These are phyloP conservation scores for Penicillium salamii DNA, from an alignment of 495 filamentous ascomycete species.

Conservation along the genomic window DNA sequence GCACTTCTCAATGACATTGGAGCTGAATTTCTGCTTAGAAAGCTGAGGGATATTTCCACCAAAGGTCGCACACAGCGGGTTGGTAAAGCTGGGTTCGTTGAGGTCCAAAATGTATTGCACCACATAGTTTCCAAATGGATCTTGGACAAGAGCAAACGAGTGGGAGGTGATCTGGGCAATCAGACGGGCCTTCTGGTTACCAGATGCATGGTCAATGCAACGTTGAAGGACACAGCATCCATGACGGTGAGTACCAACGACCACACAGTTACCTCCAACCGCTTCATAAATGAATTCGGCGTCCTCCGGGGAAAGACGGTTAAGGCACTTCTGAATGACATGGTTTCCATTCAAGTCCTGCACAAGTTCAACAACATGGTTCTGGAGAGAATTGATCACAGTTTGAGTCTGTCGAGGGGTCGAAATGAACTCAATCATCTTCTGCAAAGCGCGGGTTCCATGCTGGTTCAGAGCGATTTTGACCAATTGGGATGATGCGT, in stretches of 20 bases:
- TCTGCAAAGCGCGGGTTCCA: constrained; percentile 92
- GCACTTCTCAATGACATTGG: constrained; percentile 98
- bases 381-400: constrained; percentile 74
- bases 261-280: constrained; percentile 79
- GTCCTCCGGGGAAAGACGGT: constrained; percentile 77
- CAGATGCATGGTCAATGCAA: constrained; percentile 95
- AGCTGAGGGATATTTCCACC: constrained; percentile 66
- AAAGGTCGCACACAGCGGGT: constrained; percentile 78
- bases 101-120: constrained; percentile 97
- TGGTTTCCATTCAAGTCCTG: constrained; percentile 98
- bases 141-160: constrained; percentile 80
- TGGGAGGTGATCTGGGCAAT: constrained; percentile 81
- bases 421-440: constrained; percentile 97
- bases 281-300: constrained; percentile 96
- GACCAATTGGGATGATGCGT: constrained; percentile 79
- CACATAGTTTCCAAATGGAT: constrained; percentile 98
- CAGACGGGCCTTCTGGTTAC: constrained; percentile 80
- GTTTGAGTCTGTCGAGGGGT: constrained; percentile 73
- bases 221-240: constrained; percentile 97
- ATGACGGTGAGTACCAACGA: constrained; percentile 94
- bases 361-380: constrained; percentile 85
- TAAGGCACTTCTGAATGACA: constrained; percentile 98
- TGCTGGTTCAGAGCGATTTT: constrained; percentile 94
- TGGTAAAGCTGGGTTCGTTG: constrained; percentile 75
- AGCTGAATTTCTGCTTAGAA: constrained; percentile 98